These are phyloP conservation scores for Heterobasidion occidentale DNA, from an alignment of 1,284 basidiomycete species.

Conservation along the genomic window DNA sequence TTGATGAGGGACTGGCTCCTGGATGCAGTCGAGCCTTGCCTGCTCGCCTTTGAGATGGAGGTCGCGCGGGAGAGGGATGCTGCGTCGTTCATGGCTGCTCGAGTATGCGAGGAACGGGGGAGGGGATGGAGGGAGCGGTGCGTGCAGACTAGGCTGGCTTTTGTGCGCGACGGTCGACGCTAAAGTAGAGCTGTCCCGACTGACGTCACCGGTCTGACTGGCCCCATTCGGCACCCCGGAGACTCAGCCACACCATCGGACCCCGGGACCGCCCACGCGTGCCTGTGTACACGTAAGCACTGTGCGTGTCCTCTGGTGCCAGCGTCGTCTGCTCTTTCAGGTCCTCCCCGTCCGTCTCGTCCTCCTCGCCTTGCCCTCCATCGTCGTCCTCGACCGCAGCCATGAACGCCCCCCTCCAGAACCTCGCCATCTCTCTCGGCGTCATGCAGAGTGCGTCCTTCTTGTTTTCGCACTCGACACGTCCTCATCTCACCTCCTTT, in stretches of 20 bases:
- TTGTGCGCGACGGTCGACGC: no score
- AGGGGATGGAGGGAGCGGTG: no score
- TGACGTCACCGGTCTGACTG: no score
- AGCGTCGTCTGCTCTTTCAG: background rate
- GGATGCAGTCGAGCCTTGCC: slow-evolving; percentile 60
- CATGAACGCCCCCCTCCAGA: slow-evolving; percentile 24
- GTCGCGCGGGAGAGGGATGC: slow-evolving; percentile 59
- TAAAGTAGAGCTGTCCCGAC: no score
- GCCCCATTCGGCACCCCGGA: no score
- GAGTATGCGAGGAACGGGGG: slow-evolving; percentile 2
- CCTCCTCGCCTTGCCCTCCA: background rate
- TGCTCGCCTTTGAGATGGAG: slow-evolving; percentile 58
- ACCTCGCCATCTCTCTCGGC: slow-evolving; percentile 81
- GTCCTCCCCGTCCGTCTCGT: background rate
- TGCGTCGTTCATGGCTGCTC: slow-evolving; percentile 32
- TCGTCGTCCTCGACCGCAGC: background rate
- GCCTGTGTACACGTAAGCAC: no score
- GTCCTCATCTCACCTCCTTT: background rate
- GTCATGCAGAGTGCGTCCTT: slow-evolving; percentile 74
- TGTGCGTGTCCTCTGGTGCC: background rate
- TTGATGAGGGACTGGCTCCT: slow-evolving; percentile 81
- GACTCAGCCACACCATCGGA: no score
- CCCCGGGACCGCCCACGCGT: no score
- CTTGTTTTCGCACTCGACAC: slow-evolving; percentile 3
- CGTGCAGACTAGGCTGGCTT: no score